phyloP scores from a whole-genome alignment of 1,139 yeast genomes.

The Chernovozyma aurita region DNA sequence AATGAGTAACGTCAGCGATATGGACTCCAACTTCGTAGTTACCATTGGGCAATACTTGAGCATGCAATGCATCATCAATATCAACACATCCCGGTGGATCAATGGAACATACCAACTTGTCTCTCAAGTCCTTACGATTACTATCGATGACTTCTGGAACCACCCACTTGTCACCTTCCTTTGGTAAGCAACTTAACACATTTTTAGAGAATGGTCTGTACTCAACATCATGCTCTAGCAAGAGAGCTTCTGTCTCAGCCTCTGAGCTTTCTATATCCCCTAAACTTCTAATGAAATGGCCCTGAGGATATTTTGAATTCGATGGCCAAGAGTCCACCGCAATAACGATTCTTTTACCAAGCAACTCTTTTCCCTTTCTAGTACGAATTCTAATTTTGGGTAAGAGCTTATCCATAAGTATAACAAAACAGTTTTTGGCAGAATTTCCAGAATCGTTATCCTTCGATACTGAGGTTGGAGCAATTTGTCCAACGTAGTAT shows the following conservation, averaged over 20 bases:
- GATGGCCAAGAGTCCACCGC: constrained; percentile 92
- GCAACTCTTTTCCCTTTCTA: constrained; percentile 73
- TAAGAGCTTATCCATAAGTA: constrained; percentile 82
- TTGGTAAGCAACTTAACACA: constrained; percentile 87
- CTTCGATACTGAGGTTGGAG: constrained; percentile 67
- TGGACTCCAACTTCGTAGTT: constrained; percentile 97
- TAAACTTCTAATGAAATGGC: constrained; percentile 85
- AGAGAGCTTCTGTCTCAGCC: constrained; percentile 94
- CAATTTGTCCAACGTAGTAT: constrained; percentile 90
- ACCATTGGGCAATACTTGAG: constrained; percentile 79
- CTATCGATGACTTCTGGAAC: constrained; percentile 63
- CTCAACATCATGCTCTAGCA: constrained; percentile 93
- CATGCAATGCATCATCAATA: constrained; percentile 98
- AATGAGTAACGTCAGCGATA: constrained; percentile 97
- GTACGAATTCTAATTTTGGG: constrained; percentile 88
- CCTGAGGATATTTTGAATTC: constrained; percentile 82
- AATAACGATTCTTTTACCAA: constrained; percentile 86
- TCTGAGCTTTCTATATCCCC: constrained; percentile 90
- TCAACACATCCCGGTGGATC: constrained; percentile 99
- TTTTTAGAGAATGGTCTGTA: constrained; percentile 92
- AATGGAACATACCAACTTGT: constrained; percentile 85
- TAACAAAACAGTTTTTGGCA: constrained; percentile 75
- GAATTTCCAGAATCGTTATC: constrained; percentile 51
- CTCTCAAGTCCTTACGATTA: constrained; percentile 79
- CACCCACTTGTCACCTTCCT: constrained; percentile 89